phyloP scores from a whole-genome alignment of 1,139 yeast species.

The Keqinozyma sinolaborantium region DNA sequence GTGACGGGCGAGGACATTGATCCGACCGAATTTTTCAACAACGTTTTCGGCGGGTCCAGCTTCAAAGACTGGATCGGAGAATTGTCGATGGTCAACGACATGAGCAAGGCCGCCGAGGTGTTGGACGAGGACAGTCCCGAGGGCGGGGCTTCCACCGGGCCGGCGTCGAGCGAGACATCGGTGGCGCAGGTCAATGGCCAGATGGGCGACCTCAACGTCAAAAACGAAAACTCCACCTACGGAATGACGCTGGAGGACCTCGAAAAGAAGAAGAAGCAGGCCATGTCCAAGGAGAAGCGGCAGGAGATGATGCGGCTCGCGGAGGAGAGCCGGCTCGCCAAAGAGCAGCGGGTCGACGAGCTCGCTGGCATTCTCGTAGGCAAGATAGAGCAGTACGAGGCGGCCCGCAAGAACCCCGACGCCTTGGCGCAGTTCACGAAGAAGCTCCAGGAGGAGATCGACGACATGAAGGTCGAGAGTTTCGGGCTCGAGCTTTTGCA shows the following conservation, averaged over 20 bases:
- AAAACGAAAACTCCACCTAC: conserved; percentile 2
- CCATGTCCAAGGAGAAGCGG: conserved; percentile 47
- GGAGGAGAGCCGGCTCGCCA: conserved; percentile 53
- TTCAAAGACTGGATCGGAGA: conserved; percentile 78
- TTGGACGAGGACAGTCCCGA: conserved; percentile 35
- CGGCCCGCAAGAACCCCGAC: conserved; percentile 23
- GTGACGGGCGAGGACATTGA: conserved; percentile 25
- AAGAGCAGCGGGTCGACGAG: conserved; percentile 52
- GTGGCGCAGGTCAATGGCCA: conserved; percentile 2
- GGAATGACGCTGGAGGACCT: conserved; percentile 16
- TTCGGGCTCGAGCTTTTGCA: conserved; percentile 47
- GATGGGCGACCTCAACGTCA: conserved; percentile 6
- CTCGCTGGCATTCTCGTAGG: conserved; percentile 44
- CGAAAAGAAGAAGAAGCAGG: conserved; percentile 31
- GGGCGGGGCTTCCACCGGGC: conserved; percentile 1
- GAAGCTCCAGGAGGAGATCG: conserved; percentile 56
- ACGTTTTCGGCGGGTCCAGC: conserved; percentile 82
- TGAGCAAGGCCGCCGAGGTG: conserved; percentile 68
- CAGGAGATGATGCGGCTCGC: conserved; percentile 52
- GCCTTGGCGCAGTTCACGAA: conserved; percentile 33
- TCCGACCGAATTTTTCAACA: conserved; percentile 58
- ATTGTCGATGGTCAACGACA: conserved; percentile 76
- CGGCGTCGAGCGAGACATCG: conserved; percentile 1
- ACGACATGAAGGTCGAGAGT: conserved; percentile 48
- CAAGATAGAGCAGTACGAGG: conserved; percentile 38